Conservation (phyloP, 768 basidiomycete genomes). For the Russula ochroleuca region DNA sequence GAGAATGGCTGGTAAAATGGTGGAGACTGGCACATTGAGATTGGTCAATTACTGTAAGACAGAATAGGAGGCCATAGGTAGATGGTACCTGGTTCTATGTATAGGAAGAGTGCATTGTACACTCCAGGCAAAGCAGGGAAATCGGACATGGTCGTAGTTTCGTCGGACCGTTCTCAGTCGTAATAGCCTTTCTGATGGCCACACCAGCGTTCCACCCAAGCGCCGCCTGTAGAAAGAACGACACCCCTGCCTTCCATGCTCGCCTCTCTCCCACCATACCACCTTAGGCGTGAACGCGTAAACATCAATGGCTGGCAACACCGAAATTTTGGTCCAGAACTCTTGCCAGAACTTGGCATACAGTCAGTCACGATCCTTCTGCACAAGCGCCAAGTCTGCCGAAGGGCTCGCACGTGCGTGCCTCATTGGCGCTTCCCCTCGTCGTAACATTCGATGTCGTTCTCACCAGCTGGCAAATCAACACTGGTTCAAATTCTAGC, state of each 20-base stretch:
- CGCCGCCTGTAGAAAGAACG: too few relatives aligned
- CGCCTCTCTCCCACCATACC: too few relatives aligned
- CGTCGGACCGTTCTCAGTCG: too few relatives aligned
- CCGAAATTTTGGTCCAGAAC: conserved; percentile 38
- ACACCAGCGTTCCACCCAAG: neutral
- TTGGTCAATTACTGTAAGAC: neutral
- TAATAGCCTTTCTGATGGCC: neutral
- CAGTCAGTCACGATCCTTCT: conserved; percentile 41
- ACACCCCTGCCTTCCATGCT: too few relatives aligned
- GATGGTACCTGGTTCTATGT: conserved; percentile 55
- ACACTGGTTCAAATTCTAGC: conserved; percentile 92
- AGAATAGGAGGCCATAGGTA: neutral
- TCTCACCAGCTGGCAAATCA: conserved; percentile 77
- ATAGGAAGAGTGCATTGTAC: conserved; percentile 58
- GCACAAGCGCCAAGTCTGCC: conserved; percentile 54
- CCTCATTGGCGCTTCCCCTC: conserved; percentile 64
- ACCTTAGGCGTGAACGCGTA: neutral
- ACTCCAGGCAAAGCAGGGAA: conserved; percentile 61
- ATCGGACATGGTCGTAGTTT: conserved; percentile 29
- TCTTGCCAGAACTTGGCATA: conserved; percentile 66
- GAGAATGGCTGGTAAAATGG: conserved; percentile 46
- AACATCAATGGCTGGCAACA: neutral
- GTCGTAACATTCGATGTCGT: neutral
- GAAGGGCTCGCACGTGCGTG: conserved; percentile 76
- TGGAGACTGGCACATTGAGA: conserved; percentile 40